Evolutionary conservation across 176 grass and related monocot genomes (phyloP).

Genomic region (Microstegium vimineum): DNA sequence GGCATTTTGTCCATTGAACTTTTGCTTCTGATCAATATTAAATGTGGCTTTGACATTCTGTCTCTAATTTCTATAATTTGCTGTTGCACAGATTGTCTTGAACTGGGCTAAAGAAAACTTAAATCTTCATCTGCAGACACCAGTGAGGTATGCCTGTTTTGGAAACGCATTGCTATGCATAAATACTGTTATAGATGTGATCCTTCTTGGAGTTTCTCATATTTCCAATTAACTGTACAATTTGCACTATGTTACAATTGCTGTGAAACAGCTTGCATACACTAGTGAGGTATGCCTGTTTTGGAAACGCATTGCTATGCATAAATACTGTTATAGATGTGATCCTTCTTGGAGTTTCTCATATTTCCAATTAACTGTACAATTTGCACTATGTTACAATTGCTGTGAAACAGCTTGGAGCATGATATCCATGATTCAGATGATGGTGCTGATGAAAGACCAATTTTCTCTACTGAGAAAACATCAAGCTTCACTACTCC

Average conservation of each 20-base stretch:
- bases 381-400: not conserved
- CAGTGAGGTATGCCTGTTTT: constrained; percentile 68
- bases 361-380: constrained; percentile 3
- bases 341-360: not conserved
- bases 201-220: constrained; percentile 5
- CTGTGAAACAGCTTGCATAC: no score
- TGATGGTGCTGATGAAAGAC: constrained; percentile 46
- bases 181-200: not conserved
- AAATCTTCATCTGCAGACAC: constrained; percentile 83
- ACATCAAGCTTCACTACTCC: constrained; percentile 33
- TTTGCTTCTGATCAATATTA: constrained; percentile 1
- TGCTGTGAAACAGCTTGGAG: constrained; percentile 68
- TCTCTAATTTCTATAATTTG: constrained; percentile 1
- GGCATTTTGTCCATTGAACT: constrained; percentile 2
- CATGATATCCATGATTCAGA: constrained; percentile 71
- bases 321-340: not conserved
- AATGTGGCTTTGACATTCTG: not conserved
- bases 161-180: constrained; percentile 10
- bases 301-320: constrained; percentile 11
- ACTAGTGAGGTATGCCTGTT: constrained; percentile 74
- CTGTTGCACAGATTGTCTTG: constrained; percentile 60
- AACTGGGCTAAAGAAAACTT: constrained; percentile 78
- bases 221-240: not conserved
- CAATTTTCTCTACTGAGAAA: constrained; percentile 35
- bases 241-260: no score